phyloP scores from a whole-genome alignment of 2,329 filamentous ascomycete genomes.

The Neurospora sp. region DNA sequence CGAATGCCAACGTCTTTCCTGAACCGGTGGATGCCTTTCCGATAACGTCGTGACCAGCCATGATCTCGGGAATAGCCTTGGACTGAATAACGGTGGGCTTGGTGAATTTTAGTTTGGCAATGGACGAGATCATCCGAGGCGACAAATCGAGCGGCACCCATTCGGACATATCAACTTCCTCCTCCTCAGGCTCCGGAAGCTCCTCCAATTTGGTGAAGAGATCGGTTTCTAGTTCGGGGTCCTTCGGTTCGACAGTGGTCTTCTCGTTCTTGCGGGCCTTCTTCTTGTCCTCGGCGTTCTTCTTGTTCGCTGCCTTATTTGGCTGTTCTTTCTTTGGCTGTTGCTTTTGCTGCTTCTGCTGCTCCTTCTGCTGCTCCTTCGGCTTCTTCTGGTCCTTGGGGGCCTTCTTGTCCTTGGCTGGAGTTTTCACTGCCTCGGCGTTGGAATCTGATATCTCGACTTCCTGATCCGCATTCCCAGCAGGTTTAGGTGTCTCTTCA shows the following conservation, averaged over 20 bases:
- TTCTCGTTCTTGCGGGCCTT: conserved; percentile 23
- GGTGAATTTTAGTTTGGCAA: conserved; percentile 70
- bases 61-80: conserved; percentile 68
- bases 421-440: neutral
- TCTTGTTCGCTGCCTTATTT: conserved; percentile 20
- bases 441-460: neutral
- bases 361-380: conserved; percentile 21
- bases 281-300: conserved; percentile 21
- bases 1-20: conserved; percentile 92
- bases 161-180: conserved; percentile 61
- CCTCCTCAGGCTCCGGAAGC: conserved; percentile 39
- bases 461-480: conserved; percentile 3
- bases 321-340: conserved; percentile 14
- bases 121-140: conserved; percentile 56
- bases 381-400: conserved; percentile 19
- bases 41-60: conserved; percentile 80
- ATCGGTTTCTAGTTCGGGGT: conserved; percentile 34
- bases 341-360: conserved; percentile 6
- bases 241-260: conserved; percentile 22
- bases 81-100: conserved; percentile 76
- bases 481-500: conserved; percentile 7
- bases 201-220: conserved; percentile 47
- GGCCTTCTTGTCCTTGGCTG: conserved; percentile 18
- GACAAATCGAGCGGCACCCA: conserved; percentile 73
- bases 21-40: conserved; percentile 95